Base-by-base conservation (phyloP, 352 stramenopile species). In the Pythium rishiriense region DNA sequence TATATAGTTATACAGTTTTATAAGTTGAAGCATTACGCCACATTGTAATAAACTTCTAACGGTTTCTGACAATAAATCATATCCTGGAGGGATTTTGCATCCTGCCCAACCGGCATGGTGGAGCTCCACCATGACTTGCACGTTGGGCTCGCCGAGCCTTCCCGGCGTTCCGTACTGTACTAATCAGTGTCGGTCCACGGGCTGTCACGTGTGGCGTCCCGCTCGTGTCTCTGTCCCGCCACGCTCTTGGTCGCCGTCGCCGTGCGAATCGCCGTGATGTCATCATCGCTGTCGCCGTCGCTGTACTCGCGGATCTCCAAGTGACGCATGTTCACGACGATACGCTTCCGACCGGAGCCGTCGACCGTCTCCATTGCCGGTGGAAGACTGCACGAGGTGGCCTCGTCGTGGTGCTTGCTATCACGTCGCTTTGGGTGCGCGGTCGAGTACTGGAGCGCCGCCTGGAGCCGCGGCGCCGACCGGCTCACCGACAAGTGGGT, bases 251-350 rank as follows among this genome's bases (percentile, higher is more conserved):
- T 43, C 15, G 37, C n/a, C n/a, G 43, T 43, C 37, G 37, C 14
- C 37, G 11, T 43, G 14, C 9, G 11, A 43, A 39, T 39, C 33
- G 10, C 33, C n/a, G 22, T 28, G 15, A 31, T 21, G 29, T 42
- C 42, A 43, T 50, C 46, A 24, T 54, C 56, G 29, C 57, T 55
- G 22, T 48, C 41, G 14, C 49, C 33, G 19, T 66, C 47, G 6
- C 63, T 33, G 22, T 51, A 26, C 10, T 66, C 47, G 7, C 62
- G n/a, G 15, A 72, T 22, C 15, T 55, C 43, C 25, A 72, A n/a
- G 12, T 45, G 65, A 45, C 52, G 58, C 58, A 72, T 67, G 54
- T 72, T 55, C 15, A 72, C 65, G 12, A 72, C 59, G 52, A 72
- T 64, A 19, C 51, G 58, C 11, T n/a, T 46, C 4, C 58, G 51